Evolutionary conservation across 768 basidiomycete species (phyloP).

Genomic region (Lactifluus rugatus): DNA sequence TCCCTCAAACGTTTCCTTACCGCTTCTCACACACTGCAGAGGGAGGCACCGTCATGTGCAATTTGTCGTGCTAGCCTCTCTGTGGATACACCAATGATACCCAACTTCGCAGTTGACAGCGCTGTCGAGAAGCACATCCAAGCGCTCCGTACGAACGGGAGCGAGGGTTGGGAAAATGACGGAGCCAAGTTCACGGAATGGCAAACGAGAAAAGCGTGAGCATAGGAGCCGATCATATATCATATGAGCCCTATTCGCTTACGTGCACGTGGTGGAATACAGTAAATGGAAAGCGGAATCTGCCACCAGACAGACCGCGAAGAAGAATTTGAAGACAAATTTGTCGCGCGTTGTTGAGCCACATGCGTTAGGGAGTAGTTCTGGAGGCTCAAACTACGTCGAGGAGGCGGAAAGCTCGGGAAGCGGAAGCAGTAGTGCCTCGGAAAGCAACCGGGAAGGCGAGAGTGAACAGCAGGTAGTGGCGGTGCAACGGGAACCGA

Average conservation of each 20-base stretch:
- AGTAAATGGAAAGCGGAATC: constrained; percentile 14
- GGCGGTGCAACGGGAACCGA: background rate
- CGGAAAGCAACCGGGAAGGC: background rate
- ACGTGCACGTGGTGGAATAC: constrained; percentile 2
- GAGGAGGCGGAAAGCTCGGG: constrained; percentile 5
- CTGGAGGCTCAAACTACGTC: background rate
- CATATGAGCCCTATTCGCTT: background rate
- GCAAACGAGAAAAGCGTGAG: constrained; percentile 46
- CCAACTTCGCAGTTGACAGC: constrained; percentile 55
- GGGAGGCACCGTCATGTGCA: constrained; percentile 42
- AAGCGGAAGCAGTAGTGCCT: background rate
- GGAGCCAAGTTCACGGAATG: constrained; percentile 45
- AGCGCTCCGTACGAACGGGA: constrained; percentile 36
- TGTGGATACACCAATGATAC: constrained; percentile 39
- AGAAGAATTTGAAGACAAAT: background rate
- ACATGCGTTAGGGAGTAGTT: background rate
- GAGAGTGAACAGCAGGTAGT: constrained; percentile 1
- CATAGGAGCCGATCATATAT: constrained; percentile 10
- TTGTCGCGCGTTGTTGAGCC: background rate
- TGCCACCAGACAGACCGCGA: background rate
- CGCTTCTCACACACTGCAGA: constrained; percentile 22
- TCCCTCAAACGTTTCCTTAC: background rate
- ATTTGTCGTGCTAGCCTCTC: constrained; percentile 46
- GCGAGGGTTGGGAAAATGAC: constrained; percentile 41
- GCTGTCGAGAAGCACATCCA: constrained; percentile 50